Percentiles rank a stretch among this genome's conserved stretches.
phyloP scores from a whole-genome alignment of 1,284 basidiomycete species.

The Puccinia novopanici region DNA sequence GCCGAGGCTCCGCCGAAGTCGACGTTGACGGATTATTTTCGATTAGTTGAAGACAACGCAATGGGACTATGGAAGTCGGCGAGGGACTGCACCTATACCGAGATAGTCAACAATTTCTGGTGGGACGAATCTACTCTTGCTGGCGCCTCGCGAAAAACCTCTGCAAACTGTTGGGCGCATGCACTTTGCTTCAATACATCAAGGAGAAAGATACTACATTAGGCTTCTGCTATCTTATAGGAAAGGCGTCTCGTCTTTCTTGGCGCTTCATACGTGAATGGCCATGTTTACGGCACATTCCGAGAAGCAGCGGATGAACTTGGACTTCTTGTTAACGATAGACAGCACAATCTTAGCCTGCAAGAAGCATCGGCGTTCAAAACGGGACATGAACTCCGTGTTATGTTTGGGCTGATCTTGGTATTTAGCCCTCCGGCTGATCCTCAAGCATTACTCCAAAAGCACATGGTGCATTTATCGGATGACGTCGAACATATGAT shows the following conservation, averaged over 20 bases:
- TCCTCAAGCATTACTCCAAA: slow-evolving; percentile 60
- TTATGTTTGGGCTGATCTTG: slow-evolving; percentile 62
- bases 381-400: slow-evolving; percentile 60
- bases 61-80: no score
- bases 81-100: no score
- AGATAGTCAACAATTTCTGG: no score
- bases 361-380: slow-evolving; percentile 62
- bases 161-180: no score
- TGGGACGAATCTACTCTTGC: no score
- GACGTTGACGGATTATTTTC: no score
- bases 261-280: slow-evolving; percentile 58
- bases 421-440: slow-evolving; percentile 58
- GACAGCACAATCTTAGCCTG: slow-evolving; percentile 62
- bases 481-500: slow-evolving; percentile 57
- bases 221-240: slow-evolving; percentile 60
- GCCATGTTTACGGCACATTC: slow-evolving; percentile 56
- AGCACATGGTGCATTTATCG: slow-evolving; percentile 60
- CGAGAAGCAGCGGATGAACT: slow-evolving; percentile 61
- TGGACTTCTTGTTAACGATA: slow-evolving; percentile 59
- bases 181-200: no score
- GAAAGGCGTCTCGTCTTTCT: slow-evolving; percentile 60
- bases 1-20: no score
- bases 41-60: no score
- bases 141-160: no score
- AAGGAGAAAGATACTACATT: slow-evolving; percentile 62